Base-by-base conservation (phyloP, 2,329 filamentous ascomycete species). In the Zasmidium angulare region DNA sequence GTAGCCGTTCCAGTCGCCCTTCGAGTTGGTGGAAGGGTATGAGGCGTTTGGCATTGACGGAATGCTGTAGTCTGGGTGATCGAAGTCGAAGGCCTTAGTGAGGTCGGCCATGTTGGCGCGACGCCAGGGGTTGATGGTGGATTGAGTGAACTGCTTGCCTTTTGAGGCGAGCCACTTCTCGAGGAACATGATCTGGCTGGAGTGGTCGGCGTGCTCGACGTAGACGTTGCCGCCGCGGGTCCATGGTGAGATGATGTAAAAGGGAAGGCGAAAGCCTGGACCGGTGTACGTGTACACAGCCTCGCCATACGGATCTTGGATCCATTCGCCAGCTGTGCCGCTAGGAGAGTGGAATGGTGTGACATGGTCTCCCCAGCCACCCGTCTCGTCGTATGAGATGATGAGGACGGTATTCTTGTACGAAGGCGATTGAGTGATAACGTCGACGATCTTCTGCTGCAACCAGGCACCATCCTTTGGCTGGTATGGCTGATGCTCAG, bases 241-340 rank as follows among this genome's bases (percentile, higher is more conserved):
- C 77, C 80, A 84, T 0, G 82, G 82, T 0, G 82, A 84, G 56
- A 84, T 75, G 68, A 84, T 82, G 63, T 81, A 81, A 60, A 84
- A 81, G 0, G 82, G 82, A 1, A 84, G 73, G 7, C 82, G 80
- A 66, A 82, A 79, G 24, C 78, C 77, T 40, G 79, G 78, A 3
- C 79, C 79, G 12, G 73, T 74, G 57, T 74, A 78, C 20, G 78
- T 72, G 20, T 79, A 64, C n/a, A 77, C 77, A 54, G 77, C 76
- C 7, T 72, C 74, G 20, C 59, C 59, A 55, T 76, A 75, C 0
- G 77, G 76, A 56, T 80, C 80, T 53, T 82, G 69, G 47, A 81
- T 72, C 82, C 82, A 84, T 65, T 84, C 82, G 2, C 81, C 82
- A 0, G 81, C 83, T 80, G 68, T 85, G 23, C 77, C 79, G 3